phyloP scores from a whole-genome alignment of 2,329 filamentous ascomycete genomes.

The Ophiocordyceps sinensis region DNA sequence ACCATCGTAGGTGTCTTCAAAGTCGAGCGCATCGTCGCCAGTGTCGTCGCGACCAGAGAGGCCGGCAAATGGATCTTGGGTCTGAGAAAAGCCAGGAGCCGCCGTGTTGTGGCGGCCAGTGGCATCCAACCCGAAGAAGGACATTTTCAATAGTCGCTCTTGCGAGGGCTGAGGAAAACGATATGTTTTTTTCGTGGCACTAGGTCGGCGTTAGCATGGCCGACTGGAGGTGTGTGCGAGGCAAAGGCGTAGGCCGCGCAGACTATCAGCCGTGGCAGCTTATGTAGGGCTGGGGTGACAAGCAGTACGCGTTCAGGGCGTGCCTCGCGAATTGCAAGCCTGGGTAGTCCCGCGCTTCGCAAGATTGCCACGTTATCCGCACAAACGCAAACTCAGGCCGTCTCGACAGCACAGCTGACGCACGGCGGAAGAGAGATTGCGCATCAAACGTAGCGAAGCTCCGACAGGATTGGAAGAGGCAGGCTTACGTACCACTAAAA shows the following conservation, averaged over 20 bases:
- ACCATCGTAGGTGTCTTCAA: slow-evolving; percentile 95
- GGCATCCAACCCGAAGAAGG: slow-evolving; percentile 82
- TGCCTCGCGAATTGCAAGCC: too few relatives aligned
- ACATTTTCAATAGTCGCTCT: slow-evolving; percentile 41
- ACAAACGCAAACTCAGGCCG: neutral
- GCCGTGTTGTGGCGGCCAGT: slow-evolving; percentile 45
- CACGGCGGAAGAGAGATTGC: neutral
- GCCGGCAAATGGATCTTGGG: slow-evolving; percentile 75
- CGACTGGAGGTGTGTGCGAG: too few relatives aligned
- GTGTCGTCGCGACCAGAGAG: slow-evolving; percentile 53
- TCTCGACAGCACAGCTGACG: neutral
- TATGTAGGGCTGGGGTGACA: too few relatives aligned
- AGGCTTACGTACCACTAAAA: slow-evolving; percentile 28
- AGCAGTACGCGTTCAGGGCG: too few relatives aligned
- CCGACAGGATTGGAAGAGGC: neutral
- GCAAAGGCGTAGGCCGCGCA: too few relatives aligned
- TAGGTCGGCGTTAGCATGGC: neutral
- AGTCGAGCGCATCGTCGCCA: slow-evolving; percentile 49
- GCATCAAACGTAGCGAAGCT: neutral
- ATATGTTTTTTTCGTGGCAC: neutral
- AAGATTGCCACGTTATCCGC: neutral
- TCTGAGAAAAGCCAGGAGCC: slow-evolving; percentile 69
- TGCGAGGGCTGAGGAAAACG: too few relatives aligned
- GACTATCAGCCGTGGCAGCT: too few relatives aligned
- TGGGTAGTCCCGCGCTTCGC: neutral